Conservation (phyloP, 2,329 filamentous ascomycete species). For the Apiospora aurea region DNA sequence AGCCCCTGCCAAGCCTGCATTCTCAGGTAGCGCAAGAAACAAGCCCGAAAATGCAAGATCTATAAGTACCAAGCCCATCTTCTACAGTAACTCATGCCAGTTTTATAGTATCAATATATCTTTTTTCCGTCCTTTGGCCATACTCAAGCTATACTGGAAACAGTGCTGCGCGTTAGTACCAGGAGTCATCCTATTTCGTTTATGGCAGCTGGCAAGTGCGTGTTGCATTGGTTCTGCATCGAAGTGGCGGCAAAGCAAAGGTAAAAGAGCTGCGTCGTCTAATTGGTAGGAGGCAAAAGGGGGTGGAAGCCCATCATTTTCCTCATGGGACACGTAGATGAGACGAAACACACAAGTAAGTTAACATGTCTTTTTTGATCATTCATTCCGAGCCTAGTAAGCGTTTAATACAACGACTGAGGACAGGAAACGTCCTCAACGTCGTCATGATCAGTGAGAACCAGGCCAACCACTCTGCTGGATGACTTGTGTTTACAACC, state of each 20-base stretch:
- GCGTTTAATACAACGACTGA: no score
- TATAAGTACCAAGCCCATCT: neutral
- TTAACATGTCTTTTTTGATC: neutral
- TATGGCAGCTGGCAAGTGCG: conserved; percentile 40
- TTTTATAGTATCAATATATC: neutral
- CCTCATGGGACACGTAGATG: neutral
- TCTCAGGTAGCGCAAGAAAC: neutral
- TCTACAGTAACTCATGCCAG: neutral
- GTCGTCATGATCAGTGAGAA: neutral
- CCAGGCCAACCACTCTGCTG: neutral
- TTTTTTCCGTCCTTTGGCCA: neutral
- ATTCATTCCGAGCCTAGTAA: neutral
- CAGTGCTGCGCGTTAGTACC: no score
- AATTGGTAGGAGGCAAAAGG: neutral
- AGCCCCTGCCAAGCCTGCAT: neutral
- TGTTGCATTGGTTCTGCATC: conserved; percentile 56
- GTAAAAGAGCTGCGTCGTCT: conserved; percentile 46
- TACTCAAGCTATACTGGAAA: no score
- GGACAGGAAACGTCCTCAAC: no score
- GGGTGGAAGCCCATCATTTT: no score
- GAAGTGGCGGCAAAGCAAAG: conserved; percentile 46
- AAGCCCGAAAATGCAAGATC: neutral
- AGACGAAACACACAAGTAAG: neutral
- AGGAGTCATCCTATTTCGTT: neutral
- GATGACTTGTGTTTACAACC: neutral